Conservation (phyloP, 768 basidiomycete species). For the Termitomyces sp. region DNA sequence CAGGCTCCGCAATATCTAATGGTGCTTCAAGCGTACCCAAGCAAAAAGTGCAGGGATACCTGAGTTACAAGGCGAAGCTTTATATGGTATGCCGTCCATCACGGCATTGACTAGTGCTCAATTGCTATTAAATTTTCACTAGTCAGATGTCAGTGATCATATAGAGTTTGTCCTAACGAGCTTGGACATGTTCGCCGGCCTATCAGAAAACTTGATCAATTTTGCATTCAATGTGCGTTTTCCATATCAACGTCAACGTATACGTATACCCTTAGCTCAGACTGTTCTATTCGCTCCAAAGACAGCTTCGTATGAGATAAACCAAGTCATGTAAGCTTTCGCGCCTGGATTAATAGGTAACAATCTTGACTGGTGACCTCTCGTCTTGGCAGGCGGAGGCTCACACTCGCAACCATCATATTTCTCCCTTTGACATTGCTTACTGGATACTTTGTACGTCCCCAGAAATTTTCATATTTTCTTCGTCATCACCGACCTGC, state of each 20-base stretch:
- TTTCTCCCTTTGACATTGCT: slow-evolving; percentile 68
- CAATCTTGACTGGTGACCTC: background rate
- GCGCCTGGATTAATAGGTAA: background rate
- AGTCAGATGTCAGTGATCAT: slow-evolving; percentile 73
- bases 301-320: slow-evolving; percentile 72
- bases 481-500: background rate
- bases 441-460: slow-evolving; percentile 58
- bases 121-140: background rate
- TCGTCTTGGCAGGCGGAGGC: slow-evolving; percentile 42
- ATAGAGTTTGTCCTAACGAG: slow-evolving; percentile 64
- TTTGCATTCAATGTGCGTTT: slow-evolving; percentile 63
- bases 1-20: background rate
- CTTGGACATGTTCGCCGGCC: slow-evolving; percentile 64
- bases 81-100: slow-evolving; percentile 45
- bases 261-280: background rate
- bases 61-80: slow-evolving; percentile 64
- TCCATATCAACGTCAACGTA: background rate
- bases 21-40: background rate
- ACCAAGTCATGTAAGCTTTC: slow-evolving; percentile 57
- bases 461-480: background rate
- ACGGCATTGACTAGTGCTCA: background rate
- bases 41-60: slow-evolving; percentile 39
- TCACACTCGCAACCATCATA: slow-evolving; percentile 68
- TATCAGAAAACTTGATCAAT: slow-evolving; percentile 64
- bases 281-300: slow-evolving; percentile 17